Percentiles rank a stretch among this genome's conserved stretches.
Evolutionary conservation across 148 eudicot species (phyloP).

Genomic region (Camellia lanceoleosa): DNA sequence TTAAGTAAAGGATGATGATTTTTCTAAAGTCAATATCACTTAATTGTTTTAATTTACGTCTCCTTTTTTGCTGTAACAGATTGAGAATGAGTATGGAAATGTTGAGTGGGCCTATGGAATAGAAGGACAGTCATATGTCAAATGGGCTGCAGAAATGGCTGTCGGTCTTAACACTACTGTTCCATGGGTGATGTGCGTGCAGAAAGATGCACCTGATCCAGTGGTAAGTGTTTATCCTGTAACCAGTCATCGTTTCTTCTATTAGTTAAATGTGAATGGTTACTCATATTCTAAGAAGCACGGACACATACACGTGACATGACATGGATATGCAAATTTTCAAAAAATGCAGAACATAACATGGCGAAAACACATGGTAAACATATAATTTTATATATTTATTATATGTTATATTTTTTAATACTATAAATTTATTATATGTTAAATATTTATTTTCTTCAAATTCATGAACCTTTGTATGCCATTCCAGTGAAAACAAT

Average conservation of each 20-base stretch:
- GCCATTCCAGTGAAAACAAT: too few relatives aligned
- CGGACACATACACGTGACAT: too few relatives aligned
- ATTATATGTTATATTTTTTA: too few relatives aligned
- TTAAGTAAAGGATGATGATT: background rate
- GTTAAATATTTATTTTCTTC: too few relatives aligned
- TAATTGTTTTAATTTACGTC: constrained; percentile 3
- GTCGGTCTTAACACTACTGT: constrained; percentile 38
- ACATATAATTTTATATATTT: too few relatives aligned
- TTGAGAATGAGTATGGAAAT: constrained; percentile 55
- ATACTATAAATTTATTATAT: too few relatives aligned
- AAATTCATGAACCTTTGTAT: too few relatives aligned
- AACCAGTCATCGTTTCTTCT: background rate
- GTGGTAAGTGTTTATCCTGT: constrained; percentile 25
- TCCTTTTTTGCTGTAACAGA: constrained; percentile 21
- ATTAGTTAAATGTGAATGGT: background rate
- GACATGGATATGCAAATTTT: too few relatives aligned
- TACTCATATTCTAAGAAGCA: background rate
- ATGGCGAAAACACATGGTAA: too few relatives aligned
- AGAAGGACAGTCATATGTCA: constrained; percentile 36
- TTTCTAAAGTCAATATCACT: background rate
- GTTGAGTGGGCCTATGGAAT: constrained; percentile 43
- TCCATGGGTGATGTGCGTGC: constrained; percentile 60
- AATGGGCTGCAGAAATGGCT: constrained; percentile 57
- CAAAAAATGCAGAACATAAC: too few relatives aligned
- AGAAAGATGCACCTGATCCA: constrained; percentile 46